These are phyloP conservation scores for Blastocystis hominis DNA, from an alignment of 352 stramenopile species.

Conservation along the genomic window DNA sequence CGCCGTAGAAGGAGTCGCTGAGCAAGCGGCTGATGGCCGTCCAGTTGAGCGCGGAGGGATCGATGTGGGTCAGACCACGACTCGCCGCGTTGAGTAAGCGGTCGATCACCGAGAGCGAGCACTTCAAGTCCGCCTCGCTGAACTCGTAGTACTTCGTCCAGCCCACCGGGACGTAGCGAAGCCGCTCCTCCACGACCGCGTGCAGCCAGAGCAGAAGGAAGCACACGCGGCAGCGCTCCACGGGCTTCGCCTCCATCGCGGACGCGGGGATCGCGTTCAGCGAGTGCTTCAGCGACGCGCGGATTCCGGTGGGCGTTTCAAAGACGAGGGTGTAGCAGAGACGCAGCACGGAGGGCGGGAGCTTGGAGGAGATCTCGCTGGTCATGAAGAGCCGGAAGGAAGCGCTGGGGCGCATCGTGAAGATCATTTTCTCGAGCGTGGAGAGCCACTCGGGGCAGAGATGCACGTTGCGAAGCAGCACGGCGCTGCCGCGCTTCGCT, in stretches of 20 bases:
- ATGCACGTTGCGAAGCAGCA: conserved; percentile 97
- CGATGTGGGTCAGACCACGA: conserved; percentile 73
- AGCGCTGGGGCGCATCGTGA: conserved; percentile 66
- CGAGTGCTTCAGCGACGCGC: conserved; percentile 86
- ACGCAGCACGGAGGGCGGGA: conserved; percentile 88
- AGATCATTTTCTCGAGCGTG: conserved; percentile 90
- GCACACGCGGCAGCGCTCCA: conserved; percentile 82
- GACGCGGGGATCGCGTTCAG: conserved; percentile 81
- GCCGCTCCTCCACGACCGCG: conserved; percentile 88
- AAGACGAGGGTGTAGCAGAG: conserved; percentile 92
- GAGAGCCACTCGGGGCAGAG: conserved; percentile 92
- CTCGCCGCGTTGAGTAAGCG: conserved; percentile 81
- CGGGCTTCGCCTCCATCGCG: conserved; percentile 76
- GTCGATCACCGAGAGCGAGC: conserved; percentile 92
- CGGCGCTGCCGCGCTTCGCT: conserved; percentile 87
- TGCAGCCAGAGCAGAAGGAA: conserved; percentile 94
- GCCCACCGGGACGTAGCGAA: conserved; percentile 89
- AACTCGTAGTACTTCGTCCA: conserved; percentile 98
- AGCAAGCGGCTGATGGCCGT: conserved; percentile 87
- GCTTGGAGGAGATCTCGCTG: conserved; percentile 85
- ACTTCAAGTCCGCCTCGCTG: conserved; percentile 90
- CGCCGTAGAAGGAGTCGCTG: conserved; percentile 90
- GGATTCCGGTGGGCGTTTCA: conserved; percentile 90
- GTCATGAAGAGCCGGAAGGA: conserved; percentile 86
- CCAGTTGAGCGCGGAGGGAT: conserved; percentile 95